Evolutionary conservation across 306 rosid species (phyloP).

Genomic region (Sicyos edulis): DNA sequence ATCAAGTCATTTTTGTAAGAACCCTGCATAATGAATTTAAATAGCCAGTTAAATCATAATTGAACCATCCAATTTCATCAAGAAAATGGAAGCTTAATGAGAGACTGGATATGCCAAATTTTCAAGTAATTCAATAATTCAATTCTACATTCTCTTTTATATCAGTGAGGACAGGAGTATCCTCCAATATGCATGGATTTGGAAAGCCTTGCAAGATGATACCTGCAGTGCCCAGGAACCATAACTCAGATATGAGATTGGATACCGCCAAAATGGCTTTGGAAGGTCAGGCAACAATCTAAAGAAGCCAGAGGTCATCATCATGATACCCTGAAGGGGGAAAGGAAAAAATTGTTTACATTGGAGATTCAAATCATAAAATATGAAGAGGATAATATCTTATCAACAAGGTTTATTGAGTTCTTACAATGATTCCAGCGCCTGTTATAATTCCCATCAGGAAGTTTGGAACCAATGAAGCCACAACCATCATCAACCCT

Average conservation of each 20-base stretch:
- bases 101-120: not conserved
- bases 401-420: not conserved
- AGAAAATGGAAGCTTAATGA: not conserved
- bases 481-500: constrained; percentile 99
- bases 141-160: not conserved
- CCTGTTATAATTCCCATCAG: constrained; percentile 96
- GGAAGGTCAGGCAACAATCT: constrained; percentile 74
- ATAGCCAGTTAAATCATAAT: not conserved
- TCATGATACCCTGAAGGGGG: constrained; percentile 68
- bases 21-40: constrained; percentile 49
- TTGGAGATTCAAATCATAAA: too few relatives aligned
- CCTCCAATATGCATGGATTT: not conserved
- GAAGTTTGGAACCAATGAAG: constrained; percentile 91
- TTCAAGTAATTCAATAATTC: constrained; percentile 1
- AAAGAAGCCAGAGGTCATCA: constrained; percentile 91
- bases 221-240: constrained; percentile 91
- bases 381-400: too few relatives aligned
- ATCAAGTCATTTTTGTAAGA: constrained; percentile 83
- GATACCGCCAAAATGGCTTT: constrained; percentile 87
- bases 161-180: not conserved
- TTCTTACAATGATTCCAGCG: constrained; percentile 88
- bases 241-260: constrained; percentile 71
- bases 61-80: not conserved
- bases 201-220: constrained; percentile 1
- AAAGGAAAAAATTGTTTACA: not conserved